A percentile compares a stretch with the other conserved stretches of the same genome.
Evolutionary conservation across 192 early-diverging fungal species (phyloP).

Genomic region (Linnemannia elongata): DNA sequence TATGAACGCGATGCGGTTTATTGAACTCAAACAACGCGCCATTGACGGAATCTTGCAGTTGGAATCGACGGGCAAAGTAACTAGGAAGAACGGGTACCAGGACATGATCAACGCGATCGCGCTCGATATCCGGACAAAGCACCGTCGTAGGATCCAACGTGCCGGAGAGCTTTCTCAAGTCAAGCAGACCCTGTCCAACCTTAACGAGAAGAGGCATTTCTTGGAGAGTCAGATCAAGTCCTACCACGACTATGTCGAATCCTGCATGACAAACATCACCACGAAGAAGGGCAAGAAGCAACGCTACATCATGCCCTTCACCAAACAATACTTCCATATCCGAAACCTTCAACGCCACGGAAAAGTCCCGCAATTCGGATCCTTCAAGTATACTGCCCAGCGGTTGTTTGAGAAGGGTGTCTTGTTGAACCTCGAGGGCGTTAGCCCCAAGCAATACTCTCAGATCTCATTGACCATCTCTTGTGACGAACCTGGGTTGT

Average conservation of each 20-base stretch:
- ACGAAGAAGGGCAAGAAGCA: slow-evolving; percentile 77
- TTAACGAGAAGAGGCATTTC: slow-evolving; percentile 88
- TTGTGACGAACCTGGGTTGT: slow-evolving; percentile 91
- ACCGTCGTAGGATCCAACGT: slow-evolving; percentile 82
- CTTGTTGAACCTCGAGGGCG: slow-evolving; percentile 86
- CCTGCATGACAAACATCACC: slow-evolving; percentile 89
- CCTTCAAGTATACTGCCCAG: slow-evolving; percentile 97
- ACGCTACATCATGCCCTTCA: slow-evolving; percentile 86
- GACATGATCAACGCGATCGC: slow-evolving; percentile 95
- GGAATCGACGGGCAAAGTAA: slow-evolving; percentile 80
- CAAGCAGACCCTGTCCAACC: slow-evolving; percentile 82
- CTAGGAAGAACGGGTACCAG: slow-evolving; percentile 87
- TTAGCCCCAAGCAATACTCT: slow-evolving; percentile 88
- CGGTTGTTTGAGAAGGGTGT: slow-evolving; percentile 95
- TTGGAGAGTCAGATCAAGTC: slow-evolving; percentile 90
- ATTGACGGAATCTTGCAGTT: slow-evolving; percentile 86
- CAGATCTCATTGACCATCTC: slow-evolving; percentile 92
- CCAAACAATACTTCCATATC: slow-evolving; percentile 96
- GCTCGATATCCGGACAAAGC: slow-evolving; percentile 93
- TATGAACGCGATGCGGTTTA: slow-evolving; percentile 76
- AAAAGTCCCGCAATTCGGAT: slow-evolving; percentile 94
- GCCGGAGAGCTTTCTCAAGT: slow-evolving; percentile 81
- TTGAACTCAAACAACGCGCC: slow-evolving; percentile 84
- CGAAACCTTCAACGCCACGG: slow-evolving; percentile 88
- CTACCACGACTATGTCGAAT: slow-evolving; percentile 92